Base-by-base conservation (phyloP, 768 basidiomycete species). In the Jaapia argillacea region DNA sequence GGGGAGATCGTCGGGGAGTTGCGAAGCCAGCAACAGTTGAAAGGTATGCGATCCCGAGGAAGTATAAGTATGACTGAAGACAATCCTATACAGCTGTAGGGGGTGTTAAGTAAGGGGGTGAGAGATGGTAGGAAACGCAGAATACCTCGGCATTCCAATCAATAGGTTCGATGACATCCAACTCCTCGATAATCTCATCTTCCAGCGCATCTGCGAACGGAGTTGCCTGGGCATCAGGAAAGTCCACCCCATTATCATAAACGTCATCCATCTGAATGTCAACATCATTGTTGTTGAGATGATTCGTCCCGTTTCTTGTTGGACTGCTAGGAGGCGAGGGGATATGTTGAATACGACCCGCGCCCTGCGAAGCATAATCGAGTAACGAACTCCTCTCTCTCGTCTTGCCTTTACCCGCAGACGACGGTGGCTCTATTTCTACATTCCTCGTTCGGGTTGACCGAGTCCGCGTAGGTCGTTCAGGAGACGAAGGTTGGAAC, bases 91-190 rank as follows among this genome's bases (percentile, higher is more conserved):
- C 38, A 85, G 59, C 84, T 86, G 48, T 35, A 27, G 10, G 20
- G 7, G 42, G 14, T 14, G 16, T 33, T 16, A 33, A 33, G n/a
- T 33, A 16, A 33, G 10, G 10, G 10, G 16, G 28, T 16, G 28
- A 33, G 28, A 33, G 10, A 33, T 10, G 10, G 10, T 33, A 33
- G 28, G 10, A 33, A 33, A 33, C 28, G 10, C 16, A 33, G 10
- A 61, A 18, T 55, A 85, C 83, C 67, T 79, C 72, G 14, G 65
- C 63, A 45, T 66, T 71, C 74, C 75, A 75, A 47, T 75, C 72
- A 10, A 70, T 61, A 40, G 63, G 63, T 31, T 66, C 62, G n/a
- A 68, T 48, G 6, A 55, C 53, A 14, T 67, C 60, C 7, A 58
- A 14, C 24, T 61, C 63, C 40, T 68, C 67, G 16, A 52, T 31